These are phyloP conservation scores for Mucor saturninus DNA, from an alignment of 371 early-diverging fungal genomes.

Conservation along the genomic window DNA sequence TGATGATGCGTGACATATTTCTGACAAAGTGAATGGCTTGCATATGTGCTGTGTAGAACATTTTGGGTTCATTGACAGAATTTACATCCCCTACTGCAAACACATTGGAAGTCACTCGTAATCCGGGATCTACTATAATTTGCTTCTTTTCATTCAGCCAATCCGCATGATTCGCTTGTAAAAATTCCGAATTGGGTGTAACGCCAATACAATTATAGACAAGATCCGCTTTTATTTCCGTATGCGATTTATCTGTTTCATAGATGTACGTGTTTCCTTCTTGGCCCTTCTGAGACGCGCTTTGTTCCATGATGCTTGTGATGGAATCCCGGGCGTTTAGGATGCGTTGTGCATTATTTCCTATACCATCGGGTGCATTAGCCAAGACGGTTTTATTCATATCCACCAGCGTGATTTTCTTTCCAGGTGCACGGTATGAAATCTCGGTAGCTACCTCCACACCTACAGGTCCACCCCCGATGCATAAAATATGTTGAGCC, in stretches of 20 bases:
- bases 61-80: slow-evolving; percentile 39
- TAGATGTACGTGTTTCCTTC: slow-evolving; percentile 5
- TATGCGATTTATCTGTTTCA: slow-evolving; percentile 35
- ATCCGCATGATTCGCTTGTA: slow-evolving; percentile 9
- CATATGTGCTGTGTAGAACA: slow-evolving; percentile 51
- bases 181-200: slow-evolving; percentile 36
- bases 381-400: slow-evolving; percentile 18
- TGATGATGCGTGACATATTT: slow-evolving; percentile 21
- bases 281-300: slow-evolving; percentile 7
- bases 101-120: slow-evolving; percentile 31
- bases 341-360: slow-evolving; percentile 28
- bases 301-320: slow-evolving; percentile 29
- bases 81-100: slow-evolving; percentile 47
- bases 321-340: slow-evolving; percentile 19
- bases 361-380: slow-evolving; percentile 27
- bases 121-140: slow-evolving; percentile 30
- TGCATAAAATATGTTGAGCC: slow-evolving; percentile 49
- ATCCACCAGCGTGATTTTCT: slow-evolving; percentile 50
- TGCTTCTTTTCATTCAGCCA: slow-evolving; percentile 37
- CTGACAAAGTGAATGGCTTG: slow-evolving; percentile 42
- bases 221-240: slow-evolving; percentile 29
- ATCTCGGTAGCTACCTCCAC: slow-evolving; percentile 59
- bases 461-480: slow-evolving; percentile 64
- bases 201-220: slow-evolving; percentile 39
- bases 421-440: slow-evolving; percentile 42